Base-by-base conservation (phyloP, 2,329 filamentous ascomycete species). In the Fusarium setosum region DNA sequence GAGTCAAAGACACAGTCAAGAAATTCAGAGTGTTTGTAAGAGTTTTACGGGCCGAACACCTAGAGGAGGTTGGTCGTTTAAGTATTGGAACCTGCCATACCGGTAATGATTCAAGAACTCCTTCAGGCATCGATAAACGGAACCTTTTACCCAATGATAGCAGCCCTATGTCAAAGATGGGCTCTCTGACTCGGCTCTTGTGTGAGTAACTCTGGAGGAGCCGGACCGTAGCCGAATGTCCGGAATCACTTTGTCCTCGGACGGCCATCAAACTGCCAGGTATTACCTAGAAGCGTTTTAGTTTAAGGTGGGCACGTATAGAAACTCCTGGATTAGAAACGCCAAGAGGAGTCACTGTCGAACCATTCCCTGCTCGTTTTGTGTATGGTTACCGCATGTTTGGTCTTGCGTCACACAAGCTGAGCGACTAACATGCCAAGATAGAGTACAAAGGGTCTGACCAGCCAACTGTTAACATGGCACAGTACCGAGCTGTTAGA, bases 241-340 rank as follows among this genome's bases (percentile, higher is more conserved):
- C 67, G 64, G 59, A 56, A 70, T 66, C 56, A 67, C 52, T 18
- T 12, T 6, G 29, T 15, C 35, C 23, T 24, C 31, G 48, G 20
- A 48, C 51, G 11, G 23, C 8, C 13, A 20, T 29, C 17, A 20
- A 55, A 44, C 15, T 60, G 61, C 37, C 32, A 21, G 20, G 2
- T 42, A 52, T 55, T 63, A 35, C 62, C 68, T 40, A 20, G 7
- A 61, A 65, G 29, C 11, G 59, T 49, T 35, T 18, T 57, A 58
- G 52, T 26, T 49, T n/a, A 20, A 37, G 58, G 54, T 52, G 53
- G 51, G 44, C 56, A 32, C 48, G 26, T 62, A 56, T 61, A n/a
- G 20, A 21, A 54, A 41, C 12, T 13, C 24, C 21, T 10, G 34
- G 4, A 54, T 62, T 59, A 52, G 34, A 45, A 56, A 68, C 41